Evolutionary conservation across 345 rosid species (phyloP), one percentile per base, ranked within the genome.

Genomic region (Eucalyptus grandis): DNA sequence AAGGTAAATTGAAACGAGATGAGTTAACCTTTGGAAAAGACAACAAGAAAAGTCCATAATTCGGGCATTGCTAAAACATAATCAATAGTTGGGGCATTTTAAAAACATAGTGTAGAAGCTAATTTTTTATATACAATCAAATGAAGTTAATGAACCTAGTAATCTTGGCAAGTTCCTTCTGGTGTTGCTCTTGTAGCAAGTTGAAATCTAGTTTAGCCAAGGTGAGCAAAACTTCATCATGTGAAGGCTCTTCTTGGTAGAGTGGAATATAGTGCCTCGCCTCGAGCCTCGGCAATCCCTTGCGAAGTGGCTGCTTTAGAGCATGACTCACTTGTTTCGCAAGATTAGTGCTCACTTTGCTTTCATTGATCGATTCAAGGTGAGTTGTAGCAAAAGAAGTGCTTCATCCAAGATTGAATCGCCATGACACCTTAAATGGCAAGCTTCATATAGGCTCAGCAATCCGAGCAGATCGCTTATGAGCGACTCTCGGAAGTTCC

Each of bases 371-470:
- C 2, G 88, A 85, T 27, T 49, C 49, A 16, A 87, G 89, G 53
- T 86, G 88, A 86, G 87, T 16, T 8, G 49, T 83, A 49, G 87
- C 69, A 87, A 90, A 86, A 2, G 49, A 22, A 88, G 87, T 4
- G 91, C 93, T 72, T 90, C 90, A 6, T 91, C 91, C 8, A 91
- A 69, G 49, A 86, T 86, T 51, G 85, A 69, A 58, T 91, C 91
- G 6, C 89, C 91, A 11, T 10, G 89, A 16, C 88, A 31, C 67
- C 89, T 46, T 21, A 86, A 47, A 86, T 91, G 62, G n/a, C 89
- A 72, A 17, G 88, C 91, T 80, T 86, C 88, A 11, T 86, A 90
- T 50, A 88, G 54, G 16, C 82, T 86, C 12, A 90, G 43, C 62
- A 90, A 11, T 54, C 90, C 89, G 0, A 13, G 31, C 26, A 30